Evolutionary conservation across 495 filamentous ascomycete species (phyloP), one percentile per base, ranked within the genome.

Genomic region (Beverwykella pulmonaria): DNA sequence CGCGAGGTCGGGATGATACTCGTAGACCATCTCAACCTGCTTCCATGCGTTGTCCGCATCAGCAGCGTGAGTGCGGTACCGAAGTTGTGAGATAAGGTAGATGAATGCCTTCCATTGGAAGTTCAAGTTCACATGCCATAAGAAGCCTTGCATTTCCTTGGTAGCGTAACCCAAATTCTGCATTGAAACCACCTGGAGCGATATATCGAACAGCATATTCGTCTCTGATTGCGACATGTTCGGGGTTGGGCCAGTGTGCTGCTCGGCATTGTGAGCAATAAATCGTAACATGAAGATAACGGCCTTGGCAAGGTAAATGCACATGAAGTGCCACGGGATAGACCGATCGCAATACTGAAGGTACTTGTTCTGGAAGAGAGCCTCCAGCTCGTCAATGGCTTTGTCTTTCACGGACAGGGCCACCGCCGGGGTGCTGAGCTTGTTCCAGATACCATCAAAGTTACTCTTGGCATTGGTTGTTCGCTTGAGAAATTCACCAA

Each of bases 311-410:
- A 67, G 41, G 30, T 61, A 61, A 4, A 53, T n/a, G 53, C 60
- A 65, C 54, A 88, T 76, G 50, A 82, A 76, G 71, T 91, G 89
- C 10, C 90, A 75, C 1, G 84, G 84, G 26, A 88, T 86, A 0
- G 80, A 81, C 7, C 77, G 75, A 69, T 91, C 88, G 66, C 86
- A 87, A 49, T 84, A 82, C 0, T 75, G 78, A 17, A 85, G 68
- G 27, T 84, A 83, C 27, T 84, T 82, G 0, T 79, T 70, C 46
- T 79, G 30, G 29, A 85, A 75, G 7, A 86, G 63, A 17, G 75
- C 77, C 19, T 81, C 76, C 14, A 71, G 63, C 6, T 67, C 64
- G 25, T 67, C 68, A 17, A 86, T 77, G 22, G 75, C 77, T 32
- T 74, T 75, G 36, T 84, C 82, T 34, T 84, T 87, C 41, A 81